Conservation (phyloP, 2,329 filamentous ascomycete species). For the Sporothrix schenckii region DNA sequence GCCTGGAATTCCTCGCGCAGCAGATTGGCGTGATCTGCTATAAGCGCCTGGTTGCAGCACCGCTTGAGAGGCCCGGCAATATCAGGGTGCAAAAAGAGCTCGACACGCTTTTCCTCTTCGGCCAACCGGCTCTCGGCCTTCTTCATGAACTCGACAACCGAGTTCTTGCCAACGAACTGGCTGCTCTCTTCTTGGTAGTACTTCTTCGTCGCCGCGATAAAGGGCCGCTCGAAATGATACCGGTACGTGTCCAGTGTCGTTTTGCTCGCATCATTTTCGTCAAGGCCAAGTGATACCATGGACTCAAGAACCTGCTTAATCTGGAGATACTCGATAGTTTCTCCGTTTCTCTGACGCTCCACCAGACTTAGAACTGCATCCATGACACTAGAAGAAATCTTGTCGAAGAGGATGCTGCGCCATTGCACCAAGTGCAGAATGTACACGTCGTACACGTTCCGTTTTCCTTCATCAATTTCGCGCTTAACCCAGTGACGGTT, state of each 20-base stretch:
- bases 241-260: constrained; percentile 95
- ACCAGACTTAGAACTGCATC: constrained; percentile 90
- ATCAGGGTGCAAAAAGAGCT: constrained; percentile 87
- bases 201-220: constrained; percentile 76
- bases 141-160: constrained; percentile 99
- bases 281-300: constrained; percentile 90
- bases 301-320: constrained; percentile 98
- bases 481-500: constrained; percentile 99
- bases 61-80: constrained; percentile 84
- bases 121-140: constrained; percentile 88
- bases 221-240: constrained; percentile 88
- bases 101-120: constrained; percentile 92
- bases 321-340: constrained; percentile 95
- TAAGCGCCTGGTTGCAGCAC: constrained; percentile 84
- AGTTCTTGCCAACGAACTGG: constrained; percentile 94
- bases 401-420: constrained; percentile 86
- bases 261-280: constrained; percentile 90
- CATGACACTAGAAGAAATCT: constrained; percentile 89
- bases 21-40: constrained; percentile 82
- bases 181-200: constrained; percentile 94
- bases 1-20: constrained; percentile 94
- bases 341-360: constrained; percentile 94
- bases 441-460: constrained; percentile 97
- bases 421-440: constrained; percentile 94
- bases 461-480: constrained; percentile 98